A percentile compares a stretch with the other conserved stretches of the same genome.
Evolutionary conservation across 2,329 filamentous ascomycete genomes (phyloP).

Genomic region (Elsinoe batatas): DNA sequence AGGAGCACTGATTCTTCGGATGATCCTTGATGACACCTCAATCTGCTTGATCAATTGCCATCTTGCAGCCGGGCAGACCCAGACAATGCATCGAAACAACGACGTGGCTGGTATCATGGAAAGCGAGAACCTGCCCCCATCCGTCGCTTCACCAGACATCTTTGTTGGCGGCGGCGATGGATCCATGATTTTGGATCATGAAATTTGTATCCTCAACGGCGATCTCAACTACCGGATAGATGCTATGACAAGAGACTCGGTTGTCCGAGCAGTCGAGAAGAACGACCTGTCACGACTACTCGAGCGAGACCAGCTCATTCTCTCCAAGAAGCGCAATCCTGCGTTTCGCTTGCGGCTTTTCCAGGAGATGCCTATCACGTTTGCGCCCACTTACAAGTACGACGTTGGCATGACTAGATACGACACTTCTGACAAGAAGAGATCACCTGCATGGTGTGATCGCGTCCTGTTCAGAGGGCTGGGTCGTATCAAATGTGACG

Average conservation of each 20-base stretch:
- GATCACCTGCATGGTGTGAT: conserved; percentile 94
- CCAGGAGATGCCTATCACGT: conserved; percentile 80
- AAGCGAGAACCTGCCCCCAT: conserved; percentile 56
- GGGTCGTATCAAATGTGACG: conserved; percentile 73
- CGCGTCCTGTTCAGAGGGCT: conserved; percentile 75
- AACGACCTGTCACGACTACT: conserved; percentile 78
- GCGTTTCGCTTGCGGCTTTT: conserved; percentile 83
- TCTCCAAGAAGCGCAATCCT: conserved; percentile 80
- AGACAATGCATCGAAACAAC: conserved; percentile 83
- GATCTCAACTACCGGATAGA: conserved; percentile 98
- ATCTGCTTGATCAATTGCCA: conserved; percentile 97
- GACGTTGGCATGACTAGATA: conserved; percentile 92
- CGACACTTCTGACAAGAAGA: conserved; percentile 79
- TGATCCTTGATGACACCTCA: conserved; percentile 85
- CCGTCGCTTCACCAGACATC: conserved; percentile 56
- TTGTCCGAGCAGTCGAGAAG: conserved; percentile 72
- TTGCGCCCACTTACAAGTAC: conserved; percentile 97
- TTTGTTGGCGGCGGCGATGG: conserved; percentile 92
- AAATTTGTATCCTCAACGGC: conserved; percentile 92
- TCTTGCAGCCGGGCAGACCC: conserved; percentile 83
- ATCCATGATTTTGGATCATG: conserved; percentile 88
- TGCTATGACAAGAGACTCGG: conserved; percentile 87
- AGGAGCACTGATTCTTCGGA: conserved; percentile 84
- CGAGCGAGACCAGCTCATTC: conserved; percentile 84
- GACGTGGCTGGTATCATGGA: conserved; percentile 88